Base-by-base conservation (phyloP, 148 eudicot species). In the Chenopodium album region DNA sequence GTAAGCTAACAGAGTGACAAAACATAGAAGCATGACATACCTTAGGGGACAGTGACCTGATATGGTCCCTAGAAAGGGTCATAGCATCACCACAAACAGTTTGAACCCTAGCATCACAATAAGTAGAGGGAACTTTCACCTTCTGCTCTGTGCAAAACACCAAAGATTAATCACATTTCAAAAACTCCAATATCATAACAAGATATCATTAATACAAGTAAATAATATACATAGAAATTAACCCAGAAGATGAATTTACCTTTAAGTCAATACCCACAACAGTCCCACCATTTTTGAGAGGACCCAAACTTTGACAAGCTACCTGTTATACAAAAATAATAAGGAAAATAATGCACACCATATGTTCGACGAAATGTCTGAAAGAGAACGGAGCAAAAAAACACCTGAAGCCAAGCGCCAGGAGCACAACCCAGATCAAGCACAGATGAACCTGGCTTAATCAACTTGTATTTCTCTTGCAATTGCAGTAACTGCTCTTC, bases 341-440 rank as follows among this genome's bases (percentile, higher is more conserved):
- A 16, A n/a, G 14, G 3, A 4, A 56, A 56, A 17, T 1, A 37
- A 37, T 67, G 59, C 76, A 72, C 77, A 74, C 76, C 29, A 78
- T 1, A 1, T 85, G 87, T 85, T 85, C 76, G 78, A 78, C 77
- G 75, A 75, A 80, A 76, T 79, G 80, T 76, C 65, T 80, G 80
- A 86, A 80, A 78, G 41, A 37, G 16, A 34, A 54, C 23, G 31
- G 8, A 3, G 8, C 52, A 48, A 14, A 54, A 3, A 67, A 4
- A 4, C 77, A 93, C 98, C 97, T 95, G 98, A 86, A 95, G 98
- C 99, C 99, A 95, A 66, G 99, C 99, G 78, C 99, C 99, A 86
- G 99, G 99, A 73, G 99, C 98, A 84, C 99, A 95, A 70, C 99
- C 99, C 71, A 95, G 95, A 86, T 95, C 98, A 63, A 95, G 99